A percentile compares a stretch with the other conserved stretches of the same genome.
phyloP scores from a whole-genome alignment of 768 basidiomycete species.

The Mycena polygramma region DNA sequence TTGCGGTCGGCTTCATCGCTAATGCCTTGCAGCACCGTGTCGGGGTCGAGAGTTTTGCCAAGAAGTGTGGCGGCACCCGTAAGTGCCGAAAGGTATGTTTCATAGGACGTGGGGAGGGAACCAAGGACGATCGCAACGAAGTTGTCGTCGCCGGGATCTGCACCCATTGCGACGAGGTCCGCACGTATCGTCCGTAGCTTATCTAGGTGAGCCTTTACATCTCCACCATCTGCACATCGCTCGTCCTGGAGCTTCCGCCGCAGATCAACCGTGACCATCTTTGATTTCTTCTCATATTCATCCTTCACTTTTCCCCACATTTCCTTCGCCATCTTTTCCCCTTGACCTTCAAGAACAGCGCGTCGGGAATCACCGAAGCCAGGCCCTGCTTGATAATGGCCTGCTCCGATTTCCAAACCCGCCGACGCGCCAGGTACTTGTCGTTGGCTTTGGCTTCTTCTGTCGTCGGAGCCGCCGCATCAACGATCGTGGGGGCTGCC shows the following conservation, averaged over 20 bases:
- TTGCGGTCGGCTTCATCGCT: constrained; percentile 14
- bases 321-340: constrained; percentile 5
- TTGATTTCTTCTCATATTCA: constrained; percentile 39
- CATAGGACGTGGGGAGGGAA: constrained; percentile 1
- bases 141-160: constrained; percentile 9
- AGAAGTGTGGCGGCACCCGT: constrained; percentile 21
- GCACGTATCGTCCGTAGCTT: constrained; percentile 9
- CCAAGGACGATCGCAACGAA: constrained; percentile 12
- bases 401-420: constrained; percentile 34
- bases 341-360: constrained; percentile 41
- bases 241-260: constrained; percentile 37
- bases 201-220: constrained; percentile 41
- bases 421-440: background rate
- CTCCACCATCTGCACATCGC: constrained; percentile 38
- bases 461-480: background rate
- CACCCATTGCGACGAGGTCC: constrained; percentile 13
- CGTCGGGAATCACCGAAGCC: constrained; percentile 40
- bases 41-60: constrained; percentile 7
- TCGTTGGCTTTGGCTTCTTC: background rate
- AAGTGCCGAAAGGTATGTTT: constrained; percentile 15
- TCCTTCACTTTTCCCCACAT: constrained; percentile 40
- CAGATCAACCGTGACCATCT: constrained; percentile 41
- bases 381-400: constrained; percentile 39
- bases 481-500: background rate
- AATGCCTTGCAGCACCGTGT: constrained; percentile 15